phyloP scores from a whole-genome alignment of 768 basidiomycete species.

The Dacryopinax spathularia region DNA sequence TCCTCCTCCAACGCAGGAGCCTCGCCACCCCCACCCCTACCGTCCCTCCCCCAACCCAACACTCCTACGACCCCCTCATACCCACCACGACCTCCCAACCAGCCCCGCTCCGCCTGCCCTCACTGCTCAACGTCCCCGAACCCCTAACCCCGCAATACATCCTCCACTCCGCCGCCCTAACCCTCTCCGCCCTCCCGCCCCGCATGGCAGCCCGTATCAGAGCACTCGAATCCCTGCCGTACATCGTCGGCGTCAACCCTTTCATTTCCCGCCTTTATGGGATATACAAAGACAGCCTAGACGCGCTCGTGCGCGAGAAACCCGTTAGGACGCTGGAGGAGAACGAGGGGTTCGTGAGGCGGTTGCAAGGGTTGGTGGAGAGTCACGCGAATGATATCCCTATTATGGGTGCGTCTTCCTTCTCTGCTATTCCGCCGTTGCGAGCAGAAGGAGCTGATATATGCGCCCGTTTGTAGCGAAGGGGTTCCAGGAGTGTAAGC shows the following conservation, averaged over 20 bases:
- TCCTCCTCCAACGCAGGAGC: conserved; percentile 22
- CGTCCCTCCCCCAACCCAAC: background rate
- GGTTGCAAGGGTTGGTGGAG: conserved; percentile 57
- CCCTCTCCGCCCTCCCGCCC: conserved; percentile 60
- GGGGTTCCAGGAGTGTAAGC: conserved; percentile 70
- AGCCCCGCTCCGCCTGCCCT: conserved; percentile 53
- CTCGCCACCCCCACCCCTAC: conserved; percentile 7
- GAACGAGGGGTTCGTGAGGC: conserved; percentile 51
- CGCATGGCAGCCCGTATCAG: conserved; percentile 61
- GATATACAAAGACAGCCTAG: conserved; percentile 55
- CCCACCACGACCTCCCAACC: conserved; percentile 47
- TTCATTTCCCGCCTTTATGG: conserved; percentile 60
- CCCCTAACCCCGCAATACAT: conserved; percentile 59
- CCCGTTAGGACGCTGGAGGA: conserved; percentile 50
- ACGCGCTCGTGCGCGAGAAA: conserved; percentile 52
- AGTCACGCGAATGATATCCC: conserved; percentile 79
- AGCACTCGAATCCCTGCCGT: conserved; percentile 62
- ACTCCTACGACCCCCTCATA: background rate
- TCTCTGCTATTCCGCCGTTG: background rate
- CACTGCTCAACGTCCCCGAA: conserved; percentile 59
- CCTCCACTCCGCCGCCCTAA: conserved; percentile 58
- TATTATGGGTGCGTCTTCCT: conserved; percentile 38
- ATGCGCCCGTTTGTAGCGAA: background rate
- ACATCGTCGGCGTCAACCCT: conserved; percentile 81
- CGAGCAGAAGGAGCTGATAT: conserved; percentile 18